A percentile compares a stretch with the other conserved stretches of the same genome.
Conservation (phyloP, 306 rosid species). For the Lathyrus sativus region DNA sequence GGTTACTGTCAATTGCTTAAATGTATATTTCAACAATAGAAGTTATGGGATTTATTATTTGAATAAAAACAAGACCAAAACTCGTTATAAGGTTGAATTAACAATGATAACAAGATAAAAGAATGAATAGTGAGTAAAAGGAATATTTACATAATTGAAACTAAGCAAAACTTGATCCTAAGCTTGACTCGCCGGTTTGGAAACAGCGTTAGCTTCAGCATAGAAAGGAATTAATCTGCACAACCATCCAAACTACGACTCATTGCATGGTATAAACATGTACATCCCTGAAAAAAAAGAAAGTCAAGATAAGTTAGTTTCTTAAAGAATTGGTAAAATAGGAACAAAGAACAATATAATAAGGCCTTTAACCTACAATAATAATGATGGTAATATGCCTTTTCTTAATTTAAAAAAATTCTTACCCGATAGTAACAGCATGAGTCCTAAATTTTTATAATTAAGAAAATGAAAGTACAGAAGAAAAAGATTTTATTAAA, state of each 20-base stretch:
- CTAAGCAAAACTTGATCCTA: constrained; percentile 41
- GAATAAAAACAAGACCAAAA: constrained; percentile 38
- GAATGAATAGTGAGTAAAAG: constrained; percentile 26
- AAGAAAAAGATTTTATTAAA: neutral
- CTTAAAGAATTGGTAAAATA: constrained; percentile 7
- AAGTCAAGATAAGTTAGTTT: constrained; percentile 24
- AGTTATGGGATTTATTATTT: constrained; percentile 43
- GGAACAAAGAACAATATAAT: too few species aligned
- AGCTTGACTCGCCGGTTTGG: constrained; percentile 41
- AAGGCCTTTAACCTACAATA: too few species aligned
- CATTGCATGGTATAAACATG: constrained; percentile 31
- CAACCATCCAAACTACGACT: constrained; percentile 45
- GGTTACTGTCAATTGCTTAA: constrained; percentile 31
- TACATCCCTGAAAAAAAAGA: constrained; percentile 29
- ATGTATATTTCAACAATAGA: constrained; percentile 46
- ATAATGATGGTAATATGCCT: too few species aligned
- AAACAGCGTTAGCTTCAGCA: constrained; percentile 39
- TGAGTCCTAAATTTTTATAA: neutral
- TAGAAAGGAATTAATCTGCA: constrained; percentile 45
- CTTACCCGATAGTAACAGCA: too few species aligned
- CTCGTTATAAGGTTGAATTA: constrained; percentile 36
- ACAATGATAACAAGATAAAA: constrained; percentile 33
- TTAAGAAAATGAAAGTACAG: neutral
- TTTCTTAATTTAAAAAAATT: too few species aligned
- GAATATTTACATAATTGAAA: constrained; percentile 63